phyloP scores from a whole-genome alignment of 2,329 filamentous ascomycete genomes.

The Ascochyta koolunga region DNA sequence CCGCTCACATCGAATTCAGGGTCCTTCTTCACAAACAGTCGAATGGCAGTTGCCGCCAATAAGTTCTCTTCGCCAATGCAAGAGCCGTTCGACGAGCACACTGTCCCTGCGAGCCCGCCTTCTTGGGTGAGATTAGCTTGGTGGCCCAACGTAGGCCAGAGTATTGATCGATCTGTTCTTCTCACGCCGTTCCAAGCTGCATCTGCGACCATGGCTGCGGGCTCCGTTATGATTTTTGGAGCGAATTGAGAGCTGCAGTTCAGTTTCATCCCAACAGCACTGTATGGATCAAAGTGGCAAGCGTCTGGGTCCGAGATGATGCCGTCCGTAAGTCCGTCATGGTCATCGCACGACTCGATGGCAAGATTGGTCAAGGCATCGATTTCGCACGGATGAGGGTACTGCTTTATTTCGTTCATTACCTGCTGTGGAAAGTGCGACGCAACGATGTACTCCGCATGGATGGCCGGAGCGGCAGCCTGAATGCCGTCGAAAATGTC shows the following conservation, averaged over 20 bases:
- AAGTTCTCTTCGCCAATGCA: slow-evolving; percentile 4
- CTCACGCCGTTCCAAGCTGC: slow-evolving; percentile 23
- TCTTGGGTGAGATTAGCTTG: slow-evolving; percentile 16
- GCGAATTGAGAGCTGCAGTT: slow-evolving; percentile 14
- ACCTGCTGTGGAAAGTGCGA: slow-evolving; percentile 26
- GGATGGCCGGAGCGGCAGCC: slow-evolving; percentile 37
- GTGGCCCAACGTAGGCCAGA: slow-evolving; percentile 22
- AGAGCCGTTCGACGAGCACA: slow-evolving; percentile 12
- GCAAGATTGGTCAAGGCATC: slow-evolving; percentile 24
- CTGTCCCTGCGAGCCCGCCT: slow-evolving; percentile 17
- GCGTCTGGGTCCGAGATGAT: slow-evolving; percentile 27
- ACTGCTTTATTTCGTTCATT: slow-evolving; percentile 25
- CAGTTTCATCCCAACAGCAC: slow-evolving; percentile 15
- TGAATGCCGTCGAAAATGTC: slow-evolving; percentile 38
- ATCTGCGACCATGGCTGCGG: slow-evolving; percentile 22
- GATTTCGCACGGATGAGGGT: slow-evolving; percentile 31
- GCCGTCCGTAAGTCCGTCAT: slow-evolving; percentile 33
- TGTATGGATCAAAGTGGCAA: slow-evolving; percentile 32
- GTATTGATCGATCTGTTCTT: slow-evolving; percentile 18
- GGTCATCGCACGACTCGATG: slow-evolving; percentile 29
- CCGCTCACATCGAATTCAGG: slow-evolving; percentile 3
- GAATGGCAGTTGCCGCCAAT: slow-evolving; percentile 7
- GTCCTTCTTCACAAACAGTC: slow-evolving; percentile 22
- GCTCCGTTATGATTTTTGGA: slow-evolving; percentile 4
- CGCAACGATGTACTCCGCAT: slow-evolving; percentile 18